Evolutionary conservation across 768 basidiomycete species (phyloP).

Genomic region (Chiua virens): DNA sequence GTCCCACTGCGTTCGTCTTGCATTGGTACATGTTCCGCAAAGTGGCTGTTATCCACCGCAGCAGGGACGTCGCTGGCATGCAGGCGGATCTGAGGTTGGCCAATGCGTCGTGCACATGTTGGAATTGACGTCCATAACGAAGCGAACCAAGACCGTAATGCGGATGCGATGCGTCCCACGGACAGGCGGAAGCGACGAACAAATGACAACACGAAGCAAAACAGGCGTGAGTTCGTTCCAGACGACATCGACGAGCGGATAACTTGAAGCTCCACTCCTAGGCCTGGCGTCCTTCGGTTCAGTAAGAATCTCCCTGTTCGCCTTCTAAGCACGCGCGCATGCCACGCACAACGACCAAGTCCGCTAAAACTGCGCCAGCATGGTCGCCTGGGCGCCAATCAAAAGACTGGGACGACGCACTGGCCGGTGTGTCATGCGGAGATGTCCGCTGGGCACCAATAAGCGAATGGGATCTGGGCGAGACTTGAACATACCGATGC

Average conservation of each 20-base stretch:
- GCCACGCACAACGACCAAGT: background rate
- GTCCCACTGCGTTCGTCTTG: background rate
- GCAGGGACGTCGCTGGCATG: background rate
- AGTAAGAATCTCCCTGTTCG: no score
- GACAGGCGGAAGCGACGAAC: constrained; percentile 1
- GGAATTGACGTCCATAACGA: constrained; percentile 6
- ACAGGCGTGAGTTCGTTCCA: background rate
- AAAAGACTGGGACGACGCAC: no score
- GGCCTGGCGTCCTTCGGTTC: no score
- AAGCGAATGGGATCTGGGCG: no score
- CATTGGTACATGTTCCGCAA: background rate
- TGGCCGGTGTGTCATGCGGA: no score
- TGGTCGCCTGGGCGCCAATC: no score
- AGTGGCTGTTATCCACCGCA: background rate
- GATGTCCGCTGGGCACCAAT: no score
- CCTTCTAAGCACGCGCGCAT: no score
- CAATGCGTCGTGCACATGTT: background rate
- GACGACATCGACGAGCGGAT: no score
- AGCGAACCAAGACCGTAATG: background rate
- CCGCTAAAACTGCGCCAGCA: background rate
- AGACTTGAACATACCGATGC: no score
- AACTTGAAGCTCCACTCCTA: no score
- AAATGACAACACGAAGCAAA: constrained; percentile 2
- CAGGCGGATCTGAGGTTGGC: background rate
- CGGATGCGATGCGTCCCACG: background rate